Percentiles rank a stretch among this genome's conserved stretches.
Evolutionary conservation across 2,329 filamentous ascomycete genomes (phyloP).

Genomic region (Ascochyta lentis): DNA sequence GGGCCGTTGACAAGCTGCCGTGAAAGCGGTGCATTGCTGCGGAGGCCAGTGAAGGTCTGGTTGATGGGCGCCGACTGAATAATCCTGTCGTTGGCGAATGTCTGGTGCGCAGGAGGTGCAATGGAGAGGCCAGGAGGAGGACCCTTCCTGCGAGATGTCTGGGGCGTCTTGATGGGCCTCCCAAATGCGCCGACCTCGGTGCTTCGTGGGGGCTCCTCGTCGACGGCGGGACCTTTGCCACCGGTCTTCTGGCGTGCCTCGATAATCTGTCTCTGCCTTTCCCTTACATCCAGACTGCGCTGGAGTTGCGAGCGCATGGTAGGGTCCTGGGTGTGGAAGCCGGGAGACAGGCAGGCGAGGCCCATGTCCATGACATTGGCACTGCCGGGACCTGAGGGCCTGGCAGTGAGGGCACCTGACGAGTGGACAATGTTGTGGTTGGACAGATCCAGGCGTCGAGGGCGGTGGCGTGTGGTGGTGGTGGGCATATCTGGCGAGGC

Average conservation of each 20-base stretch:
- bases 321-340: slow-evolving; percentile 96
- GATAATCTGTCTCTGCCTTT: slow-evolving; percentile 94
- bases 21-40: slow-evolving; percentile 67
- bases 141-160: slow-evolving; percentile 74
- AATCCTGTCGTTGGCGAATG: slow-evolving; percentile 91
- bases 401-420: slow-evolving; percentile 61
- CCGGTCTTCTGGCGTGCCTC: slow-evolving; percentile 85
- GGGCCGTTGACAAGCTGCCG: slow-evolving; percentile 82
- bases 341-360: slow-evolving; percentile 90
- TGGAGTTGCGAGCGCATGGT: slow-evolving; percentile 95
- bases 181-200: slow-evolving; percentile 53
- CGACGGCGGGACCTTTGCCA: slow-evolving; percentile 55
- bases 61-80: slow-evolving; percentile 96
- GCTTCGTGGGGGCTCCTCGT: slow-evolving; percentile 39
- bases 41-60: slow-evolving; percentile 92
- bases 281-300: slow-evolving; percentile 88
- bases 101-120: slow-evolving; percentile 88
- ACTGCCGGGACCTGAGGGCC: slow-evolving; percentile 74
- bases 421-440: slow-evolving; percentile 53
- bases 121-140: slow-evolving; percentile 91
- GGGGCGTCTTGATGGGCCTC: slow-evolving; percentile 68
- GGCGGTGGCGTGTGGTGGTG: slow-evolving; percentile 74
- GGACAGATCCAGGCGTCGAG: slow-evolving; percentile 78
- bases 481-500: slow-evolving; percentile 80
- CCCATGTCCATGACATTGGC: slow-evolving; percentile 89